Conservation (phyloP, 257 asterid species). For the Capsicum rhomboideum region DNA sequence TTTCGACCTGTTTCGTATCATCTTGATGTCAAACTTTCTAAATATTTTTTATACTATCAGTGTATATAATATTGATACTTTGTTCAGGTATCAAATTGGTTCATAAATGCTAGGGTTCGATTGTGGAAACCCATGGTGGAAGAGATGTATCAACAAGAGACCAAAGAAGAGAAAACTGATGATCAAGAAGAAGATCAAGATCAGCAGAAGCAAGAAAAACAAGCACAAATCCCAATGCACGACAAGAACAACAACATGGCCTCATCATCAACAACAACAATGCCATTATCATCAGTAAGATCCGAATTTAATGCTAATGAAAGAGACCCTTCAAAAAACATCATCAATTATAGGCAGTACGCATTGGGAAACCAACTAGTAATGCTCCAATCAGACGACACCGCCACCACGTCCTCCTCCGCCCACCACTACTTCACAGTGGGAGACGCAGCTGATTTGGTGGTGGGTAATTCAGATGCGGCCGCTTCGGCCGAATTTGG, state of each 20-base stretch:
- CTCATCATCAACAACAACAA: background rate
- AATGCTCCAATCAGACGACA: slow-evolving; percentile 11
- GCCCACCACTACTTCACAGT: background rate
- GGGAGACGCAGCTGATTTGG: background rate
- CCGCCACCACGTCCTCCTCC: slow-evolving; percentile 10
- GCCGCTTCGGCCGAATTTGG: background rate
- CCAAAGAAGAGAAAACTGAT: slow-evolving; percentile 24
- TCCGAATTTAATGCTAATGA: slow-evolving; percentile 33
- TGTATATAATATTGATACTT: no score
- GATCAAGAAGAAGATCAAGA: slow-evolving; percentile 2
- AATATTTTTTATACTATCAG: no score
- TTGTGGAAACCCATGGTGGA: slow-evolving; percentile 93
- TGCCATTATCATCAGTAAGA: slow-evolving; percentile 22
- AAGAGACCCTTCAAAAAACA: slow-evolving; percentile 35
- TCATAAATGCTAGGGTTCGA: slow-evolving; percentile 92
- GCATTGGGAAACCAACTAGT: slow-evolving; percentile 31
- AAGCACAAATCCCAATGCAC: slow-evolving; percentile 22
- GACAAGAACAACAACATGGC: background rate
- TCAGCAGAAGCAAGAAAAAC: background rate
- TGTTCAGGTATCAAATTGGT: slow-evolving; percentile 82
- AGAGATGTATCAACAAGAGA: slow-evolving; percentile 70
- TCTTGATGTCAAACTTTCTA: no score
- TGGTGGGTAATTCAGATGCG: background rate
- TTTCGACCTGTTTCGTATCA: no score
- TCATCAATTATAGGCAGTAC: slow-evolving; percentile 21